Conservation (phyloP, 2,329 filamentous ascomycete genomes). For the Aureobasidium lini region DNA sequence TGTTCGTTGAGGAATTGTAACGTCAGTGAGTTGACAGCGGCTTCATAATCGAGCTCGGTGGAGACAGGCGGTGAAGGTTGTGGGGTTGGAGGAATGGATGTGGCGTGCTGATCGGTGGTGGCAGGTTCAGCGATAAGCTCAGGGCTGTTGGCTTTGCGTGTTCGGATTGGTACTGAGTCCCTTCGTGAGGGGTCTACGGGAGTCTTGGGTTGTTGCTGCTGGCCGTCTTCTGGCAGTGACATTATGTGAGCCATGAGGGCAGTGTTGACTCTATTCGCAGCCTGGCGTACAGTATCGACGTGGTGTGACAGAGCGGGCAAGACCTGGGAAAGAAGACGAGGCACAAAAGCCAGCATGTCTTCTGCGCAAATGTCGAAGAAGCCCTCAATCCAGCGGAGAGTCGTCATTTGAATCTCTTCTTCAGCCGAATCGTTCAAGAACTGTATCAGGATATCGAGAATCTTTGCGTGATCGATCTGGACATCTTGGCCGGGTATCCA, state of each 20-base stretch:
- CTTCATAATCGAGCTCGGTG: slow-evolving; percentile 86
- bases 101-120: background rate
- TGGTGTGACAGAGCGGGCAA: slow-evolving; percentile 90
- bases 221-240: slow-evolving; percentile 62
- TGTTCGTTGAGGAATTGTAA: slow-evolving; percentile 93
- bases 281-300: slow-evolving; percentile 79
- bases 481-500: slow-evolving; percentile 98
- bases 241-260: slow-evolving; percentile 93
- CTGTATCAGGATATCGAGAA: slow-evolving; percentile 82
- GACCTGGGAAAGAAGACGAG: slow-evolving; percentile 82
- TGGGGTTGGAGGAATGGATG: background rate
- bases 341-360: slow-evolving; percentile 91
- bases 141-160: slow-evolving; percentile 10
- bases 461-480: slow-evolving; percentile 84
- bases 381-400: slow-evolving; percentile 87
- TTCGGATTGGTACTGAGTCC: slow-evolving; percentile 32
- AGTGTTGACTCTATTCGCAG: slow-evolving; percentile 80
- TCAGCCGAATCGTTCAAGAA: slow-evolving; percentile 81
- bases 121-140: background rate
- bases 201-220: slow-evolving; percentile 20
- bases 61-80: slow-evolving; percentile 37
- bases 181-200: slow-evolving; percentile 18
- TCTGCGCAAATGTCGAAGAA: slow-evolving; percentile 97
- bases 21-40: slow-evolving; percentile 86
- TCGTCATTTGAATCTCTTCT: slow-evolving; percentile 85